Conservation (phyloP, 805 yeast species). For the Lachancea waltii region DNA sequence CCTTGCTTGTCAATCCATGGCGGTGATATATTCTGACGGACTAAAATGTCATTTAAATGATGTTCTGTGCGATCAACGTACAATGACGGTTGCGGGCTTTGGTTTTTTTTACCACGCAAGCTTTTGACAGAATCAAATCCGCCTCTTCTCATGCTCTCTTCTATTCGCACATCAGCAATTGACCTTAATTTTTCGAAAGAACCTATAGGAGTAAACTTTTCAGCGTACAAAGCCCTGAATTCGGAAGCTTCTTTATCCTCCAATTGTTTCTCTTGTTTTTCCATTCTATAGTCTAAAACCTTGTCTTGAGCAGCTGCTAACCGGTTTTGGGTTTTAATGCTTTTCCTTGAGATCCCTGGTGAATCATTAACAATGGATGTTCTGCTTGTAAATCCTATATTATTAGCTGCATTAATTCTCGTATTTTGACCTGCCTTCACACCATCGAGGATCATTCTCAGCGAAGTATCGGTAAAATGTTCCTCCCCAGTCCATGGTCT, state of each 20-base stretch:
- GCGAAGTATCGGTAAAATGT: constrained; percentile 37
- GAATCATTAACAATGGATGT: constrained; percentile 12
- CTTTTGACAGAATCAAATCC: constrained; percentile 52
- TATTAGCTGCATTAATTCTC: no score
- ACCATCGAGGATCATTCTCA: constrained; percentile 52
- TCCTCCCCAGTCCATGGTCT: constrained; percentile 60
- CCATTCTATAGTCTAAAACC: constrained; percentile 55
- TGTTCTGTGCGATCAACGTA: constrained; percentile 65
- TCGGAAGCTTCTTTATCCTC: constrained; percentile 37
- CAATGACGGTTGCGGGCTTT: constrained; percentile 40
- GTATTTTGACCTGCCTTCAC: no score
- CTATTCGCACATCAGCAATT: constrained; percentile 69
- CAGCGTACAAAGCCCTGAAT: constrained; percentile 56
- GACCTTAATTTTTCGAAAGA: constrained; percentile 45
- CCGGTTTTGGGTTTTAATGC: constrained; percentile 32
- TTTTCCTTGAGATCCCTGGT: constrained; percentile 23
- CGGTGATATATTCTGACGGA: constrained; percentile 71
- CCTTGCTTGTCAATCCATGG: constrained; percentile 87
- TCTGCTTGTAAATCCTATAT: no score
- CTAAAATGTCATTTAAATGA: constrained; percentile 70
- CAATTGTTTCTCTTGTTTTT: constrained; percentile 19
- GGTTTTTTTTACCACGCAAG: constrained; percentile 54
- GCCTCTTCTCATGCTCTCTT: constrained; percentile 66
- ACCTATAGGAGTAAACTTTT: constrained; percentile 43
- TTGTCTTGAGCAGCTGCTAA: constrained; percentile 57